phyloP scores from a whole-genome alignment of 441 rosid genomes.

The Populus hybrid region DNA sequence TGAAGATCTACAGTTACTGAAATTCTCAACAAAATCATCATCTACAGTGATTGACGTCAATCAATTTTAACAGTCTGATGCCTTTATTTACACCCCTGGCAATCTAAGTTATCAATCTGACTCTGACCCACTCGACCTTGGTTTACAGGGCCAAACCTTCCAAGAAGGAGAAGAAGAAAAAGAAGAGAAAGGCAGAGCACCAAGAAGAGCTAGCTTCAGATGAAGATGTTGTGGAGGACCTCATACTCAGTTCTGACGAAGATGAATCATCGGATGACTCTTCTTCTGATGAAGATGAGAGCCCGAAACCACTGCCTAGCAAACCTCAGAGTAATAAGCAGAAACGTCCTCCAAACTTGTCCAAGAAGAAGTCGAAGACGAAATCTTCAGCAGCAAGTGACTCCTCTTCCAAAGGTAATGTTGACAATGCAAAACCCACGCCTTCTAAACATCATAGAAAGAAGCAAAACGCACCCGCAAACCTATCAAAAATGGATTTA shows the following conservation, averaged over 20 bases:
- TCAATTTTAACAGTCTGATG: background rate
- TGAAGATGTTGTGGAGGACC: constrained; percentile 85
- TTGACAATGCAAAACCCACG: constrained; percentile 7
- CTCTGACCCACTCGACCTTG: too few species aligned
- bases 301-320: constrained; percentile 1
- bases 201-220: constrained; percentile 41
- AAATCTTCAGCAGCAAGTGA: constrained; percentile 10
- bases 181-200: constrained; percentile 25
- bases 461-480: constrained; percentile 11
- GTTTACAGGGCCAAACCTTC: constrained; percentile 39
- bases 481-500: constrained; percentile 15
- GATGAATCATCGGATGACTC: constrained; percentile 36
- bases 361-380: constrained; percentile 33
- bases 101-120: background rate
- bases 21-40: background rate
- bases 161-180: constrained; percentile 50
- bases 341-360: constrained; percentile 11
- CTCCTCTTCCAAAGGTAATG: constrained; percentile 4
- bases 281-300: constrained; percentile 24
- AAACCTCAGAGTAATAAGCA: constrained; percentile 27
- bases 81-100: background rate
- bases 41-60: background rate
- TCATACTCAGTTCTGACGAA: constrained; percentile 85
- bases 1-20: background rate
- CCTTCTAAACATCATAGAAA: background rate